Percentiles rank a stretch among this genome's conserved stretches.
Conservation (phyloP, 2,329 filamentous ascomycete species). For the Aphanoascus verrucosus region DNA sequence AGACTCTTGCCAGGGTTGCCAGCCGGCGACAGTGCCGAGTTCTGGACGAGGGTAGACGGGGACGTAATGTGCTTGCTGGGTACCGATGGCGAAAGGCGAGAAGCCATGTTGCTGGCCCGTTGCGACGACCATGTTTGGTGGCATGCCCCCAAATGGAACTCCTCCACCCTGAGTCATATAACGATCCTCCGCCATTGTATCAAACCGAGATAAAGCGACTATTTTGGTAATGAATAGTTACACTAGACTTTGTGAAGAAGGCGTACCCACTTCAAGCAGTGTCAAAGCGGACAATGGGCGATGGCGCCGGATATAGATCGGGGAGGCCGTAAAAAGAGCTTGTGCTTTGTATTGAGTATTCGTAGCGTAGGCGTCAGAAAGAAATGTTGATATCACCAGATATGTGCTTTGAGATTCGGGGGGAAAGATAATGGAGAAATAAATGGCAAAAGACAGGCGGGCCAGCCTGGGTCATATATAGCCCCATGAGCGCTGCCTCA, state of each 20-base stretch:
- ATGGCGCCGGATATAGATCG: neutral
- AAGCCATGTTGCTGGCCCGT: constrained; percentile 6
- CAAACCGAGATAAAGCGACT: neutral
- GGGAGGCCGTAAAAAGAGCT: neutral
- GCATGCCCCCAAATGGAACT: constrained; percentile 24
- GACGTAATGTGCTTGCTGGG: constrained; percentile 9
- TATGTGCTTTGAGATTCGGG: neutral
- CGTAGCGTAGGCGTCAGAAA: neutral
- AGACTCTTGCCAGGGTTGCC: constrained; percentile 12
- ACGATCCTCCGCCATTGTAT: constrained; percentile 15
- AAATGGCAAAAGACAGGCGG: neutral
- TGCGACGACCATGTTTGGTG: constrained; percentile 18
- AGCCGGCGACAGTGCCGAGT: constrained; percentile 7
- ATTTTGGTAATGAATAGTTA: no score
- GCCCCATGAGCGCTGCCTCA: neutral
- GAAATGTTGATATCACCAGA: neutral
- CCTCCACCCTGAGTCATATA: constrained; percentile 25
- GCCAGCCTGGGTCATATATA: neutral
- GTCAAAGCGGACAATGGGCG: neutral
- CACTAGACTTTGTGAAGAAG: no score
- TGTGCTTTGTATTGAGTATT: neutral
- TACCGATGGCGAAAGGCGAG: neutral
- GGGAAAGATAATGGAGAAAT: neutral
- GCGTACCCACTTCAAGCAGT: neutral
- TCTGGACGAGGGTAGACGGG: constrained; percentile 11